Conservation (phyloP, 805 yeast species). For the Naumovozyma dairenensis region DNA sequence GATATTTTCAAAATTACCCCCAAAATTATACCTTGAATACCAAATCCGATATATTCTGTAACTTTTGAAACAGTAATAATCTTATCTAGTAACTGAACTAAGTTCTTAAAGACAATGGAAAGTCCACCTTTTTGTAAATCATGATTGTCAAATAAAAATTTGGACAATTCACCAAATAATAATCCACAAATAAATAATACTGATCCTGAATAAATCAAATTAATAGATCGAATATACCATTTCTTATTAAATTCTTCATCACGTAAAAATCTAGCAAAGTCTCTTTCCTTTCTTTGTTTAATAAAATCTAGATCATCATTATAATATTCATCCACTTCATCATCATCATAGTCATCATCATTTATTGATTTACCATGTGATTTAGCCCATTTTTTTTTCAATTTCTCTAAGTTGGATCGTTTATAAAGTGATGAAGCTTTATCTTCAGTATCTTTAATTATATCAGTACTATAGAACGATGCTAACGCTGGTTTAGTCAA, state of each 20-base stretch:
- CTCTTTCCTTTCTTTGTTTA: no score
- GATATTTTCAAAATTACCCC: constrained; percentile 43
- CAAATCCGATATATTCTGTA: constrained; percentile 17
- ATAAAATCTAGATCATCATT: background rate
- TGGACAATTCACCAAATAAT: constrained; percentile 42
- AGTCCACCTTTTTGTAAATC: constrained; percentile 42
- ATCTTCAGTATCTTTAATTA: constrained; percentile 23
- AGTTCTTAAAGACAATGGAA: constrained; percentile 9
- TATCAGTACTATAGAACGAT: constrained; percentile 37
- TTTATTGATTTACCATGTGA: constrained; percentile 16
- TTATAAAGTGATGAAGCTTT: constrained; percentile 5
- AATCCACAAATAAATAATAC: constrained; percentile 38
- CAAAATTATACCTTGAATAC: constrained; percentile 48
- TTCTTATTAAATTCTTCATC: constrained; percentile 1
- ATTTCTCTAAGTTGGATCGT: background rate
- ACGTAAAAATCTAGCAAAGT: no score
- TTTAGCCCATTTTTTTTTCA: constrained; percentile 14
- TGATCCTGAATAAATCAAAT: constrained; percentile 10
- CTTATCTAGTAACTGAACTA: constrained; percentile 3
- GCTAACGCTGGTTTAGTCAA: constrained; percentile 41
- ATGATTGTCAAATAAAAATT: constrained; percentile 42
- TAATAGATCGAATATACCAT: constrained; percentile 5
- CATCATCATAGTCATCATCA: constrained; percentile 16
- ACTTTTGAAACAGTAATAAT: background rate
- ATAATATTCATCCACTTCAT: constrained; percentile 6